Conservation (phyloP, 495 filamentous ascomycete genomes). For the Talaromyces proteolyticus region DNA sequence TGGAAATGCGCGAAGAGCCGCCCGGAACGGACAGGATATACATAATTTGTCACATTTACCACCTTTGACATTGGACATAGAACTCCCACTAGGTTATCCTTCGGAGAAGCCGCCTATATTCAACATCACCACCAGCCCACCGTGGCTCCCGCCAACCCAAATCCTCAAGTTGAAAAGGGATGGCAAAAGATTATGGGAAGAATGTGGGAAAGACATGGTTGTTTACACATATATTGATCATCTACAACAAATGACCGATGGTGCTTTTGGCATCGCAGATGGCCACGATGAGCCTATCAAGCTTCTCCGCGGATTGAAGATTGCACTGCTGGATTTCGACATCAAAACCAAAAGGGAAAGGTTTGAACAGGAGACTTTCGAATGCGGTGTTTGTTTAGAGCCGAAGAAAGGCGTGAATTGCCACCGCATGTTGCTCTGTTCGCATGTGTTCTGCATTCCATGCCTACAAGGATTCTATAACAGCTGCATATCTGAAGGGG, state of each 20-base stretch:
- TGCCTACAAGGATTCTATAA: slow-evolving; percentile 91
- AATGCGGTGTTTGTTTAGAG: slow-evolving; percentile 87
- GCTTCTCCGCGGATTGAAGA: slow-evolving; percentile 52
- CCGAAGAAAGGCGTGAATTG: slow-evolving; percentile 85
- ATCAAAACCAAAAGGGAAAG: slow-evolving; percentile 61
- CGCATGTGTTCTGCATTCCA: slow-evolving; percentile 81
- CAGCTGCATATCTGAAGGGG: slow-evolving; percentile 77
- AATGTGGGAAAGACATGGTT: slow-evolving; percentile 68
- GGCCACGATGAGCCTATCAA: slow-evolving; percentile 34
- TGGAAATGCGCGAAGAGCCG: slow-evolving; percentile 11
- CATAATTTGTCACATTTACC: slow-evolving; percentile 72
- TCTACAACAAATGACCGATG: slow-evolving; percentile 73
- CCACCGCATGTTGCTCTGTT: slow-evolving; percentile 71
- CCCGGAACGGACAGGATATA: slow-evolving; percentile 28
- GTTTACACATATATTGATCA: slow-evolving; percentile 84
- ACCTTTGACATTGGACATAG: slow-evolving; percentile 60
- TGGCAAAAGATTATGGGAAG: slow-evolving; percentile 68
- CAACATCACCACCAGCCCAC: slow-evolving; percentile 55
- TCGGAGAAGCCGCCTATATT: slow-evolving; percentile 57
- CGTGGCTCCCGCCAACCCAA: slow-evolving; percentile 62
- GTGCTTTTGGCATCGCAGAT: slow-evolving; percentile 65
- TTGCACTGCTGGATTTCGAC: slow-evolving; percentile 74
- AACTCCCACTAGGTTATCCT: slow-evolving; percentile 74
- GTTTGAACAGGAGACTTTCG: slow-evolving; percentile 81
- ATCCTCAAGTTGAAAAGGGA: slow-evolving; percentile 56